Base-by-base conservation (phyloP, 179 eudicot species). In the Drosera spatulata region DNA sequence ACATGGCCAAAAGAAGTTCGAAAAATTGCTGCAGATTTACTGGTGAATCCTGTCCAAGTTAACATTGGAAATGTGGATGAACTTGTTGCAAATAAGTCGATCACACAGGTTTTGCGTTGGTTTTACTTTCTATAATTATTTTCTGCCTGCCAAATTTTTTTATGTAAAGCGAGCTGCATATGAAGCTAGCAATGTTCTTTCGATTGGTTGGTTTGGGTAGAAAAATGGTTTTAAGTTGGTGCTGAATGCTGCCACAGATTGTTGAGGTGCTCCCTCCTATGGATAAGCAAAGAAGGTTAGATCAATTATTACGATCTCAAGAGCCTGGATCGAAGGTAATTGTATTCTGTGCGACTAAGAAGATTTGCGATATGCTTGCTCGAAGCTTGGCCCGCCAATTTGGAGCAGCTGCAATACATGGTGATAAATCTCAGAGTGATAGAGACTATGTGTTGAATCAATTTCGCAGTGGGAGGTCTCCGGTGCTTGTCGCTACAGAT, bases 1-100 rank as follows among this genome's bases (percentile, higher is more conserved):
- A 91, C 98, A 42, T 91, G 98, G 99, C 99, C 99, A 15, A 88
- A 93, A 68, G 96, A 93, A 75, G 99, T 93, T 41, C 95, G 99
- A 54, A 88, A 72, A 75, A 93, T 93, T 60, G 96, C 99, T 53
- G 79, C 90, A 33, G 96, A 88, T 79, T 62, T 93, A 40, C 66
- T 93, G 67, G 77, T 75, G 55, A 82, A 82, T 72, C 96, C 96
- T 54, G 83, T 86, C 49, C 99, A 93, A 70, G 96, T 93, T 49
- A 93, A 93, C 72, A 93, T 88, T 61, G 99, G 96, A 59, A 88
- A 86, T 75, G 87, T 82, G 37, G 95, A 93, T 70, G 96, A 86
- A 74, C 90, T 93, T 63, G 99, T 85, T 68, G 99, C 99, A n/a
- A 93, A 93, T 81, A 93, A 93, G 76, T 67, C 99, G 48, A 93